A percentile compares a stretch with the other conserved stretches of the same genome.
Evolutionary conservation across 2,329 filamentous ascomycete species (phyloP).

Genomic region (Aspergillus arachidicola): DNA sequence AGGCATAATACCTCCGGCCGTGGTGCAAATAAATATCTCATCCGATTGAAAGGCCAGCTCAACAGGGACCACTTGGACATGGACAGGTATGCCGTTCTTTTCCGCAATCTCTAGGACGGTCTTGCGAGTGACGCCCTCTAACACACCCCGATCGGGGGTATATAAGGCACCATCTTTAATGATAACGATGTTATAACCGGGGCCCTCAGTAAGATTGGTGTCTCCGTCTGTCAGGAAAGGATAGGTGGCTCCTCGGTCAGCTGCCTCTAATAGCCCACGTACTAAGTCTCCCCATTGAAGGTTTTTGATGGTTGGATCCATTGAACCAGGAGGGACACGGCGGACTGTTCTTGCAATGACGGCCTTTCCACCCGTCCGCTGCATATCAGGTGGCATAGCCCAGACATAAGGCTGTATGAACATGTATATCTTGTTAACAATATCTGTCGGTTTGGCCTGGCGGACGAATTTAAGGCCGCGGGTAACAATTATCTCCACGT

Average conservation of each 20-base stretch:
- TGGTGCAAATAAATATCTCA: conserved; percentile 58
- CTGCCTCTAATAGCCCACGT: conserved; percentile 50
- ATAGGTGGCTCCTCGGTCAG: conserved; percentile 50
- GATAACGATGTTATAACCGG: conserved; percentile 53
- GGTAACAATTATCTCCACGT: conserved; percentile 56
- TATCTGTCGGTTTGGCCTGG: conserved; percentile 34
- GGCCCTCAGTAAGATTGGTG: conserved; percentile 53
- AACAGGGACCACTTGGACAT: conserved; percentile 47
- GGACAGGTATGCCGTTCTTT: conserved; percentile 36
- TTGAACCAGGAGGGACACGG: conserved; percentile 47
- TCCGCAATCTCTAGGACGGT: conserved; percentile 51
- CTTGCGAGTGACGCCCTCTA: conserved; percentile 53
- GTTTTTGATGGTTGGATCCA: conserved; percentile 58
- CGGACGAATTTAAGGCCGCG: conserved; percentile 51
- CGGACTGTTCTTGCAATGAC: conserved; percentile 52
- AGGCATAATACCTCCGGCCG: conserved; percentile 59
- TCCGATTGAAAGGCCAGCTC: conserved; percentile 47
- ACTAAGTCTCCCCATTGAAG: conserved; percentile 55
- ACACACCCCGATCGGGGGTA: conserved; percentile 52
- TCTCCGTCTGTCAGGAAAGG: conserved; percentile 57
- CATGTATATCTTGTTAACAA: conserved; percentile 51
- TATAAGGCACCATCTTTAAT: conserved; percentile 50
- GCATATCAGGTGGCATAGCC: conserved; percentile 52
- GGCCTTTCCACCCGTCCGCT: conserved; percentile 45
- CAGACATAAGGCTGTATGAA: conserved; percentile 54